Conservation (phyloP, 2,329 filamentous ascomycete species). For the Fusarium guadeloupense region DNA sequence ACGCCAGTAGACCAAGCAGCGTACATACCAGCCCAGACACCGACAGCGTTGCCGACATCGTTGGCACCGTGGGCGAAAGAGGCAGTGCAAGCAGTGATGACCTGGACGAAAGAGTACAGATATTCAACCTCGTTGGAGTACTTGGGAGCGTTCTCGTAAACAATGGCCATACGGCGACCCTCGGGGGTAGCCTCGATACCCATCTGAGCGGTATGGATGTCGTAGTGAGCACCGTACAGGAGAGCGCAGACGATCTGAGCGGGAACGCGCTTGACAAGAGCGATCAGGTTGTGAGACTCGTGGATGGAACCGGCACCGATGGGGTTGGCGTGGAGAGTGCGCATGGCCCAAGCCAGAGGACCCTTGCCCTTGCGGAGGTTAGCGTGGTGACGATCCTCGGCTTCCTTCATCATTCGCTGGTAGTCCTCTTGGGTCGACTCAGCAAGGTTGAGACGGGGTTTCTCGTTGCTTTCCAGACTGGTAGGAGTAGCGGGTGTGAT, state of each 20-base stretch:
- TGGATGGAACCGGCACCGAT: constrained; percentile 78
- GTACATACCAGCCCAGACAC: constrained; percentile 77
- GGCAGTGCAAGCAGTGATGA: constrained; percentile 75
- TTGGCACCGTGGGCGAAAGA: constrained; percentile 82
- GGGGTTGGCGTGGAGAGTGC: constrained; percentile 76
- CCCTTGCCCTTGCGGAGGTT: constrained; percentile 70
- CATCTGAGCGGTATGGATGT: constrained; percentile 80
- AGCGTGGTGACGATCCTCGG: constrained; percentile 66
- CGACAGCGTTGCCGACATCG: constrained; percentile 77
- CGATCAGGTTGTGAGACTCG: constrained; percentile 75
- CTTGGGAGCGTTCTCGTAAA: constrained; percentile 69
- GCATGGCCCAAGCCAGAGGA: constrained; percentile 86
- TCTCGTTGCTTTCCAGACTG: constrained; percentile 50
- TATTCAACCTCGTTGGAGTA: constrained; percentile 78
- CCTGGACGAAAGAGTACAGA: constrained; percentile 72
- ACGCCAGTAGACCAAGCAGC: constrained; percentile 71
- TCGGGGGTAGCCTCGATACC: constrained; percentile 78
- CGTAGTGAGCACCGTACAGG: constrained; percentile 82
- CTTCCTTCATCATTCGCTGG: constrained; percentile 67
- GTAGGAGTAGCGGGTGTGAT: constrained; percentile 44
- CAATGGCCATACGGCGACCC: constrained; percentile 69
- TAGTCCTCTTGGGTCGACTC: constrained; percentile 62
- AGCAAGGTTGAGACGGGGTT: constrained; percentile 50
- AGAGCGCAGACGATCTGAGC: constrained; percentile 69
- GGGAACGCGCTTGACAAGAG: constrained; percentile 71